Evolutionary conservation across 2,329 filamentous ascomycete species (phyloP), one percentile per base, ranked within the genome.

Genomic region (Fusarium sp.): DNA sequence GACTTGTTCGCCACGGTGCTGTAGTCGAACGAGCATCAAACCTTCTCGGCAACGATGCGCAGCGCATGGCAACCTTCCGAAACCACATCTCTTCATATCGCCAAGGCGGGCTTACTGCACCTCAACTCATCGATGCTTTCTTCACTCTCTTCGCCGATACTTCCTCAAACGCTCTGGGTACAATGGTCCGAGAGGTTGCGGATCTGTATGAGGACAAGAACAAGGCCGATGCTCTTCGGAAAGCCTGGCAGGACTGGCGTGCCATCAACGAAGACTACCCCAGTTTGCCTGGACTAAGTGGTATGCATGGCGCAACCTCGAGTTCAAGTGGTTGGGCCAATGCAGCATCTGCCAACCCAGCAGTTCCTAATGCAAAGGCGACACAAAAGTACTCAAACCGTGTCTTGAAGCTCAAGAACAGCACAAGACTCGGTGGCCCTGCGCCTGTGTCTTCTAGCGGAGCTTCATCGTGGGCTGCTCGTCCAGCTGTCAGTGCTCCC

Each of bases 251-350:
- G 75, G 93, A 97, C 82, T 98, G 95, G 94, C 93, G 94, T 51
- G 94, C 94, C 41, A 96, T 97, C 82, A 97, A 97, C 74, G 95
- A 98, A 81, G 95, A 98, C 80, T 98, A 98, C 75, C 95, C 95
- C 1, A 94, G 93, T 4, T 85, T 98, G 2, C 95, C 95, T 3
- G 92, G 92, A 0, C 87, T 93, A 2, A 88, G 89, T 60, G 92
- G 92, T 56, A 89, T 92, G 82, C 87, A 91, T 41, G 90, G 91
- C 31, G 86, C 85, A 8, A 87, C 88, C 1, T 87, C 87, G 0
- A 83, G 86, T 14, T 87, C 83, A 15, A 87, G 84, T 62, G 88
- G 88, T 65, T 89, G 92, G 90, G 90, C 81, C 72, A 84, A 79
- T 46, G 93, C 86, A 1, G 89, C 89, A 1, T 84, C 80, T 65